These are phyloP conservation scores for Neurospora sp. DNA, from an alignment of 495 filamentous ascomycete species.

Conservation along the genomic window DNA sequence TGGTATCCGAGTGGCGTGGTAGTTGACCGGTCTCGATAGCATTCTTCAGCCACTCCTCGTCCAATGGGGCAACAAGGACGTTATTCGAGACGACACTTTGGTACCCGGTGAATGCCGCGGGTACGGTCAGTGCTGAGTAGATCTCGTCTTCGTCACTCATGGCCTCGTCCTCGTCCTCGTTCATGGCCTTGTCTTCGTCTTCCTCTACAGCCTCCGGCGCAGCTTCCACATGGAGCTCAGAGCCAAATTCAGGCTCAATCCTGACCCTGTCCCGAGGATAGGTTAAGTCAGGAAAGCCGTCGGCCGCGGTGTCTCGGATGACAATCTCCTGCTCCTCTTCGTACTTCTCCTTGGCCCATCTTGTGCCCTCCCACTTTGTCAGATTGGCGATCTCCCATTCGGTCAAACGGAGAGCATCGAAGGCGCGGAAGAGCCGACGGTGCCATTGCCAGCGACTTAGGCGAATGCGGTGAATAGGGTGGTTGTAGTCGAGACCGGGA, in stretches of 20 bases:
- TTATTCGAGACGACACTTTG: neutral
- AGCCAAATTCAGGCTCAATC: constrained; percentile 17
- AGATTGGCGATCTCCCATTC: constrained; percentile 62
- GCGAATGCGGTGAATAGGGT: constrained; percentile 71
- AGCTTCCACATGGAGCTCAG: neutral
- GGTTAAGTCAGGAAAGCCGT: constrained; percentile 48
- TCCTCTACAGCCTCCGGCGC: constrained; percentile 5
- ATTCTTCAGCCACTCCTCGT: constrained; percentile 71
- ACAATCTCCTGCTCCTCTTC: constrained; percentile 64
- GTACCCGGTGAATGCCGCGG: neutral
- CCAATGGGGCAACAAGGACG: constrained; percentile 35
- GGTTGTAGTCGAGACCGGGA: constrained; percentile 79
- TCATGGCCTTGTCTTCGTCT: constrained; percentile 15
- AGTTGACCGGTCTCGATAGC: constrained; percentile 53
- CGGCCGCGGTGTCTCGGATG: constrained; percentile 71
- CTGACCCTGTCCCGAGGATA: constrained; percentile 37
- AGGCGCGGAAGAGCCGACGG: constrained; percentile 67
- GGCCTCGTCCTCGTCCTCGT: constrained; percentile 37
- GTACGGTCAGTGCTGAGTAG: constrained; percentile 25
- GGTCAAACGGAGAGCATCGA: constrained; percentile 71
- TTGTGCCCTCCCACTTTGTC: constrained; percentile 91
- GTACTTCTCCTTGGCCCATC: constrained; percentile 76
- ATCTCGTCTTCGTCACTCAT: constrained; percentile 49
- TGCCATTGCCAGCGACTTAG: constrained; percentile 76
- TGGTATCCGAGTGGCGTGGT: constrained; percentile 26